These are phyloP conservation scores for Suhomyces tanzawaensis DNA, from an alignment of 805 yeast genomes.

Conservation along the genomic window DNA sequence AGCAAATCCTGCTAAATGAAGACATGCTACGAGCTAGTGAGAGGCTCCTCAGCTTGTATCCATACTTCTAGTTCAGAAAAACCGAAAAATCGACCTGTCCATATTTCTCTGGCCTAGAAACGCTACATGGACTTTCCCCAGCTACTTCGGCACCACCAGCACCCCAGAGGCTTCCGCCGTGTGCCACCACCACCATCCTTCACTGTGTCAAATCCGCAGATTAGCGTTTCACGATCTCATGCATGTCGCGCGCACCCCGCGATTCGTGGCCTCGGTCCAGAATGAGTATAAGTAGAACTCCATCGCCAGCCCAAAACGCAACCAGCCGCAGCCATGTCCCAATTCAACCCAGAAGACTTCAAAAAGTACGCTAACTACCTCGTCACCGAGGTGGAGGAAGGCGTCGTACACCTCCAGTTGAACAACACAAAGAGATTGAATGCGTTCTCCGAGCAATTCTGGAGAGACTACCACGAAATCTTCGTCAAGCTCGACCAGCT, in stretches of 20 bases:
- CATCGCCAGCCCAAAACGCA: neutral
- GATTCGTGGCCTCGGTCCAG: neutral
- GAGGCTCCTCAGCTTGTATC: too few species aligned
- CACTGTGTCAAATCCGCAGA: too few species aligned
- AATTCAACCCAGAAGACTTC: constrained; percentile 13
- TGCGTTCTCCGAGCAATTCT: constrained; percentile 54
- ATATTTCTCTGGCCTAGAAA: too few species aligned
- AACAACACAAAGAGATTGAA: constrained; percentile 61
- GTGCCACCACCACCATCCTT: too few species aligned
- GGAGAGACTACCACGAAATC: constrained; percentile 54
- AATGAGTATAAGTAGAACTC: neutral
- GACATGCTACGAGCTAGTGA: too few species aligned
- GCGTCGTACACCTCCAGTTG: constrained; percentile 56
- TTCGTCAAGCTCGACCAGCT: constrained; percentile 45
- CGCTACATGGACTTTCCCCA: too few species aligned
- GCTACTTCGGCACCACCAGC: too few species aligned
- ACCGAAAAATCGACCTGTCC: too few species aligned
- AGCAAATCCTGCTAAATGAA: too few species aligned
- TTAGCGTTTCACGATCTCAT: too few species aligned
- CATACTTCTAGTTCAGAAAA: too few species aligned
- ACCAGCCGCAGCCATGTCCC: neutral
- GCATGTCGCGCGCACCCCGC: neutral
- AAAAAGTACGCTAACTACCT: constrained; percentile 28
- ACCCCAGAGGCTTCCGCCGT: too few species aligned
- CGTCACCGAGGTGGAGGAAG: constrained; percentile 43